Conservation (phyloP, 179 eudicot genomes). For the Drosera spatulata region DNA sequence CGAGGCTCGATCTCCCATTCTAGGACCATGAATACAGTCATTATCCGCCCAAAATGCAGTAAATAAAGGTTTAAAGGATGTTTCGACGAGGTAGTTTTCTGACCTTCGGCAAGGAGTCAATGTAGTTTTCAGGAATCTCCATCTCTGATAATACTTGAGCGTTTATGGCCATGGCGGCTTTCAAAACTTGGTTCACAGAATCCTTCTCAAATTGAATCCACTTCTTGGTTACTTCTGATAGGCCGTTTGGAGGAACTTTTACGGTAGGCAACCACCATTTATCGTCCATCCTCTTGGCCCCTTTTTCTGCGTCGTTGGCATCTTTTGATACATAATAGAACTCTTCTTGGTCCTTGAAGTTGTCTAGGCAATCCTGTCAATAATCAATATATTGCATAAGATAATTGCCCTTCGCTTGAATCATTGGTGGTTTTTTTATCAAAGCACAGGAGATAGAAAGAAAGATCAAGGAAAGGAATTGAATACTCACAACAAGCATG, state of each 20-base stretch:
- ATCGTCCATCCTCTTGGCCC: conserved; percentile 16
- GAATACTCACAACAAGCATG: conserved; percentile 55
- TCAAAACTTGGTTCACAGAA: conserved; percentile 61
- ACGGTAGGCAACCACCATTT: conserved; percentile 92
- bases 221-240: conserved; percentile 53
- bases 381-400: not conserved
- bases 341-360: conserved; percentile 65
- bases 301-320: conserved; percentile 22
- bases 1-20: conserved; percentile 87
- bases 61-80: no score
- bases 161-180: conserved; percentile 86
- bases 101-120: conserved; percentile 81
- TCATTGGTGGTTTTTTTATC: not conserved
- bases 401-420: no score
- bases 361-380: conserved; percentile 67
- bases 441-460: not conserved
- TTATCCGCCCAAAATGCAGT: not conserved
- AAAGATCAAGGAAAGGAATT: not conserved
- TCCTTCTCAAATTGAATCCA: conserved; percentile 72
- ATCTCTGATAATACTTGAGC: conserved; percentile 68
- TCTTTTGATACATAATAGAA: conserved; percentile 54
- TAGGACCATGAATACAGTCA: conserved; percentile 7
- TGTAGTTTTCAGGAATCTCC: conserved; percentile 69
- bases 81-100: not conserved
- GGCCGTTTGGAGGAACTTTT: conserved; percentile 54